Conservation (phyloP, 2,329 filamentous ascomycete genomes). For the Botryotinia narcissicola region DNA sequence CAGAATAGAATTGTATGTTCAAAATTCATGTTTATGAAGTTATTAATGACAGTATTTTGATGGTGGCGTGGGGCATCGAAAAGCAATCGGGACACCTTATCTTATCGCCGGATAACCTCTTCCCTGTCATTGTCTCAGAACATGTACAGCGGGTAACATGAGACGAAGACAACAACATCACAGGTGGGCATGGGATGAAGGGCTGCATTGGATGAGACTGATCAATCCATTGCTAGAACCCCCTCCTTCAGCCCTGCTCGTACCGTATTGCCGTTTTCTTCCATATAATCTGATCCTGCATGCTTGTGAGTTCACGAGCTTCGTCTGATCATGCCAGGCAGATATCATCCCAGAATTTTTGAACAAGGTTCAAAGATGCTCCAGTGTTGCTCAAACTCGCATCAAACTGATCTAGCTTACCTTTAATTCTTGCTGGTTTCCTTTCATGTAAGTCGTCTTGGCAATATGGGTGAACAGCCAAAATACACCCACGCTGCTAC, state of each 20-base stretch:
- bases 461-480: not conserved
- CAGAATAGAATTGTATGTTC: not conserved
- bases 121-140: not conserved
- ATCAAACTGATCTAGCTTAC: not conserved
- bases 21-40: not conserved
- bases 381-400: not conserved
- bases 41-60: not conserved
- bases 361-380: not conserved
- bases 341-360: not conserved
- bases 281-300: not conserved
- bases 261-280: not conserved
- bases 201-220: not conserved
- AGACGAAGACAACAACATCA: not conserved
- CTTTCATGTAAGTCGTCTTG: not conserved
- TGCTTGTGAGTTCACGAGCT: not conserved
- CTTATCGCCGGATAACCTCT: not conserved
- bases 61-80: not conserved
- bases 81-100: not conserved
- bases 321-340: not conserved
- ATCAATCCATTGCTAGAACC: not conserved
- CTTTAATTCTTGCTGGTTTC: not conserved
- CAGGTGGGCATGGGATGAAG: not conserved
- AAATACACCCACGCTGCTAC: not conserved
- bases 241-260: not conserved
- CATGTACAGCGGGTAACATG: slow-evolving; percentile 1